Conservation (phyloP, 306 rosid genomes). For the Urtica urens region DNA sequence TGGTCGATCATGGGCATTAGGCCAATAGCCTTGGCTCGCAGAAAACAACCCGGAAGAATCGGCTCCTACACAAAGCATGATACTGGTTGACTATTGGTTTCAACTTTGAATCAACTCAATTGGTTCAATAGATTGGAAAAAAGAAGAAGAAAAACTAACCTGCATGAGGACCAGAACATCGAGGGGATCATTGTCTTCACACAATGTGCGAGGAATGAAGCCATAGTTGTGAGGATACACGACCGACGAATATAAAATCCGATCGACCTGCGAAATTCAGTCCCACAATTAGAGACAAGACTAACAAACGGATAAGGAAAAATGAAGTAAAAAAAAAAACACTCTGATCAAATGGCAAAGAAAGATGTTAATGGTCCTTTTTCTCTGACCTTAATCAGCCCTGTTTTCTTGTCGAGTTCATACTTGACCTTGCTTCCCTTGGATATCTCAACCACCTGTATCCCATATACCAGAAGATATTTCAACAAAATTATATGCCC, state of each 20-base stretch:
- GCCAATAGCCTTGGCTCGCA: conserved; percentile 88
- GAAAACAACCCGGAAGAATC: conserved; percentile 89
- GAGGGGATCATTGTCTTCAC: conserved; percentile 94
- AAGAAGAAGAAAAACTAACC: conserved; percentile 24
- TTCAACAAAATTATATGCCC: conserved; percentile 11
- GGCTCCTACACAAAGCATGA: conserved; percentile 93
- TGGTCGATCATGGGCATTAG: conserved; percentile 98
- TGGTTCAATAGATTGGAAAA: neutral
- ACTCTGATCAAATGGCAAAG: neutral
- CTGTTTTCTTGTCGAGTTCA: conserved; percentile 97
- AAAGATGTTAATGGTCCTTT: neutral
- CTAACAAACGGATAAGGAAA: neutral
- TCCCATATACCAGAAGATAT: conserved; percentile 17
- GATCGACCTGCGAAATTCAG: conserved; percentile 62
- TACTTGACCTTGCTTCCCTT: conserved; percentile 96
- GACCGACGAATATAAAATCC: conserved; percentile 76
- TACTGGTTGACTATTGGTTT: no score
- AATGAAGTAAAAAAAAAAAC: neutral
- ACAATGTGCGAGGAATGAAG: conserved; percentile 80
- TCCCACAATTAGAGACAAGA: conserved; percentile 20
- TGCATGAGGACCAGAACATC: conserved; percentile 96
- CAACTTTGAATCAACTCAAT: no score
- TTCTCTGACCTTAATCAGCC: conserved; percentile 64
- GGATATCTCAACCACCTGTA: conserved; percentile 83
- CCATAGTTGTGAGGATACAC: conserved; percentile 98